phyloP scores from a whole-genome alignment of 352 stramenopile genomes.

The Pythium graminicola region DNA sequence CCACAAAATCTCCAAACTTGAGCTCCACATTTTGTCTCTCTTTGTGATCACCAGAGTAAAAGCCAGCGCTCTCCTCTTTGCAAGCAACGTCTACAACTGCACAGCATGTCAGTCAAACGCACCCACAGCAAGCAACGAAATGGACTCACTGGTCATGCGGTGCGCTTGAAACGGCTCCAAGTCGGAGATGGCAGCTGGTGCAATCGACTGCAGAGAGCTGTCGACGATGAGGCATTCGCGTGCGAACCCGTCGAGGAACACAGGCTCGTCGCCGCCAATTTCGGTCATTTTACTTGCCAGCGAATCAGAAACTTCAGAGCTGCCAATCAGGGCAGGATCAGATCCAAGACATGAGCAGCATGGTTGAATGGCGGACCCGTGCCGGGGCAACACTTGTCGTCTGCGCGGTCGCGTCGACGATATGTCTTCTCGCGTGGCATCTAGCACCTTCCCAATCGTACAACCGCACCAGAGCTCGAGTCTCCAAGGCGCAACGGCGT shows the following conservation, averaged over 20 bases:
- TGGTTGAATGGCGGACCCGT: constrained; percentile 3
- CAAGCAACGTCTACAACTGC: constrained; percentile 77
- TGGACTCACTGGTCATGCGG: constrained; percentile 19
- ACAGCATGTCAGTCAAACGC: not conserved
- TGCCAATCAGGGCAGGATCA: not conserved
- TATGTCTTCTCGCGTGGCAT: constrained; percentile 7
- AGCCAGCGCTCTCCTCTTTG: constrained; percentile 35
- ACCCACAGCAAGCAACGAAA: not conserved
- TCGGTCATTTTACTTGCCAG: constrained; percentile 2
- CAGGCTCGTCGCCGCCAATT: constrained; percentile 10
- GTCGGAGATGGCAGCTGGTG: not conserved
- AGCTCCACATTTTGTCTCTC: constrained; percentile 61
- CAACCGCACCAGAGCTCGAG: not conserved
- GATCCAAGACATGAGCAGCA: not conserved
- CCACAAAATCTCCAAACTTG: constrained; percentile 80
- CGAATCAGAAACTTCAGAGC: not conserved
- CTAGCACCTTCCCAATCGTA: not conserved
- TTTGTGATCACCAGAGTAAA: constrained; percentile 55
- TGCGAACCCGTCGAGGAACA: constrained; percentile 13
- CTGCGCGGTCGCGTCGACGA: not conserved
- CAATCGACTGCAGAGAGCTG: not conserved
- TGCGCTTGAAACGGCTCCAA: constrained; percentile 11
- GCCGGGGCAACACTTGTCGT: not conserved
- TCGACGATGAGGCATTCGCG: constrained; percentile 5
- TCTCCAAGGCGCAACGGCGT: constrained; percentile 6